A percentile compares a stretch with the other conserved stretches of the same genome.
Evolutionary conservation across 805 yeast genomes (phyloP).

Genomic region (Spathaspora sp.): DNA sequence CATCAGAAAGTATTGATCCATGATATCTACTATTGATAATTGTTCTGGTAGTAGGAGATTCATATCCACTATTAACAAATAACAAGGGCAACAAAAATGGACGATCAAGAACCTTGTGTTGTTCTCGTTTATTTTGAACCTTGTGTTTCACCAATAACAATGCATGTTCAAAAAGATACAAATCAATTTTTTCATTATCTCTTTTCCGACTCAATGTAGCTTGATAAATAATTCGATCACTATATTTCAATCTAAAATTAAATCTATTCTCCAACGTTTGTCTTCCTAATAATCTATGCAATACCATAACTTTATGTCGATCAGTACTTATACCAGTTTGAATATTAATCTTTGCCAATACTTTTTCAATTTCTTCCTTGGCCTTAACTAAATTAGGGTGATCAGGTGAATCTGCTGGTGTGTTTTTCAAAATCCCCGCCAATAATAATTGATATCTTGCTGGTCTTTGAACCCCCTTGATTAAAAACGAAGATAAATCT

Average conservation of each 20-base stretch:
- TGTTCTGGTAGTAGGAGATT: conserved; percentile 57
- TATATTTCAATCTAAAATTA: conserved; percentile 80
- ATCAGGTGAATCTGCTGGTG: conserved; percentile 74
- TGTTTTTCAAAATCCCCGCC: conserved; percentile 77
- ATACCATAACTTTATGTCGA: conserved; percentile 80
- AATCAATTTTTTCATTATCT: conserved; percentile 77
- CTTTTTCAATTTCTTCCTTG: conserved; percentile 67
- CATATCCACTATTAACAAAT: conserved; percentile 74
- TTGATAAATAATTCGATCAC: conserved; percentile 75
- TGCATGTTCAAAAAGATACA: conserved; percentile 85
- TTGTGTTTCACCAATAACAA: conserved; percentile 81
- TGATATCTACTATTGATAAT: conserved; percentile 33
- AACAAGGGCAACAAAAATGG: conserved; percentile 80
- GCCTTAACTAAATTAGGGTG: conserved; percentile 66
- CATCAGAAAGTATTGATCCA: conserved; percentile 36
- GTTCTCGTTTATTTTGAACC: conserved; percentile 84
- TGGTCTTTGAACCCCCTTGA: conserved; percentile 94
- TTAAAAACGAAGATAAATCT: conserved; percentile 87
- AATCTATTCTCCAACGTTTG: conserved; percentile 83
- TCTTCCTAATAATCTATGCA: conserved; percentile 52
- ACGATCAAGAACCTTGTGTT: conserved; percentile 83
- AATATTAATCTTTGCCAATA: conserved; percentile 72
- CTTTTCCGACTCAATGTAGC: conserved; percentile 67
- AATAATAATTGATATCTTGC: conserved; percentile 88
- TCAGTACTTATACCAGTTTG: conserved; percentile 95